These are phyloP conservation scores for Elaeis guineensis DNA, from an alignment of 176 grass and related monocot species.

Conservation along the genomic window DNA sequence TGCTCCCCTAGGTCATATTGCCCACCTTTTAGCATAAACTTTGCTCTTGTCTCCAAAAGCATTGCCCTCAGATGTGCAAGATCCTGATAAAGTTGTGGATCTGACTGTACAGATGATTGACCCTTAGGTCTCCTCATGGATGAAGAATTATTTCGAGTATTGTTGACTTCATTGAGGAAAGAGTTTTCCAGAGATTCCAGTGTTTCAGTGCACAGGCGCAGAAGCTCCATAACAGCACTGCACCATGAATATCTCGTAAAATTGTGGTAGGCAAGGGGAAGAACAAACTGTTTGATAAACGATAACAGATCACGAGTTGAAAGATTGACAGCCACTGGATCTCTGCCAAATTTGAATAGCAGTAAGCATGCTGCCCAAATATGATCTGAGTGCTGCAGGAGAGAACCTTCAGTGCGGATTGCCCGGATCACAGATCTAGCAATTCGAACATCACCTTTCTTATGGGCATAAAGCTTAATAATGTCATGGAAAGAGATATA, in stretches of 20 bases:
- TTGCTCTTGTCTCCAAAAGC: conserved; percentile 37
- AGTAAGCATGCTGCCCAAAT: conserved; percentile 51
- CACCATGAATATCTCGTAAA: conserved; percentile 19
- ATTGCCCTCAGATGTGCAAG: conserved; percentile 24
- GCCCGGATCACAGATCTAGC: conserved; percentile 6
- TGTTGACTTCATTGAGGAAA: conserved; percentile 8
- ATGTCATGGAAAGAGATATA: conserved; percentile 40
- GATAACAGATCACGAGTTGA: conserved; percentile 16
- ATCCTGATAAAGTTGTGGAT: conserved; percentile 24
- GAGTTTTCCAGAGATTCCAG: conserved; percentile 27
- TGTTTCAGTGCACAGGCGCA: conserved; percentile 26
- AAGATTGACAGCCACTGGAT: conserved; percentile 6
- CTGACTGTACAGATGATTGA: conserved; percentile 1
- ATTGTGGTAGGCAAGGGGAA: conserved; percentile 22
- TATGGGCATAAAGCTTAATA: conserved; percentile 23
- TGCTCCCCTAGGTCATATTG: conserved; percentile 29
- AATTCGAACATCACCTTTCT: conserved; percentile 6
- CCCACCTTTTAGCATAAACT: conserved; percentile 38
- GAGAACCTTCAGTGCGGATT: conserved; percentile 1
- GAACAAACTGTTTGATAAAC: conserved; percentile 22
- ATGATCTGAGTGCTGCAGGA: conserved; percentile 19
- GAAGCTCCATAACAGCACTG: conserved; percentile 32
- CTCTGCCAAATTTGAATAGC: conserved; percentile 26
- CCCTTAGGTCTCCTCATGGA: background rate
- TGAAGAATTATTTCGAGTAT: background rate